Evolutionary conservation across 2,329 filamentous ascomycete genomes (phyloP).

Genomic region (Aureobasidium sp.): DNA sequence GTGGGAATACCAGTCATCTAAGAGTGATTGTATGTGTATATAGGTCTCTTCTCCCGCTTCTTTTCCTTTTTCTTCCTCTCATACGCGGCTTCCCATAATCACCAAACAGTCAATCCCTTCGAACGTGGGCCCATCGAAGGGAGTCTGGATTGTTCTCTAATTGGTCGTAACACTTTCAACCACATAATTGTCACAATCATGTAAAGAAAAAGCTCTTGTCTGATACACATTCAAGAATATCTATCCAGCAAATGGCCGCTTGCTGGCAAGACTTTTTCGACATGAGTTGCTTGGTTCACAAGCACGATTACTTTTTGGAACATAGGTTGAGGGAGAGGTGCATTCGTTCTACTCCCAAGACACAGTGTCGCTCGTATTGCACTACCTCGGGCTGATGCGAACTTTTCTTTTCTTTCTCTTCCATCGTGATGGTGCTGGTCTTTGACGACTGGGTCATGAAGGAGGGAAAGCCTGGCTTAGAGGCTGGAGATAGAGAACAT

Average conservation of each 20-base stretch:
- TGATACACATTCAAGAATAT: background rate
- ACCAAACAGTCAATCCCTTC: background rate
- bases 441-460: background rate
- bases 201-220: background rate
- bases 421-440: background rate
- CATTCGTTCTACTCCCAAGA: background rate
- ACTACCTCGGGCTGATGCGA: background rate
- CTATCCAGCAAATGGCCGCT: background rate
- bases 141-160: background rate
- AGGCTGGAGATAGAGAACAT: no score
- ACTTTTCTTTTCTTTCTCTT: background rate
- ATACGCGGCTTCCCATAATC: background rate
- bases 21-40: no score
- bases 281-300: no score
- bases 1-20: no score
- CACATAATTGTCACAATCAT: background rate
- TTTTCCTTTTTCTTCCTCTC: background rate
- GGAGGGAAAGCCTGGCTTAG: background rate
- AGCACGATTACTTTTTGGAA: background rate
- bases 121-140: background rate
- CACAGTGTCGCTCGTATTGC: background rate
- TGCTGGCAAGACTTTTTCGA: background rate
- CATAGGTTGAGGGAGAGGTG: background rate
- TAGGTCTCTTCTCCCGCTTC: background rate
- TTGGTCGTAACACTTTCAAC: background rate